These are phyloP conservation scores for Xylaria hypoxylon DNA, from an alignment of 2,329 filamentous ascomycete genomes.

Conservation along the genomic window DNA sequence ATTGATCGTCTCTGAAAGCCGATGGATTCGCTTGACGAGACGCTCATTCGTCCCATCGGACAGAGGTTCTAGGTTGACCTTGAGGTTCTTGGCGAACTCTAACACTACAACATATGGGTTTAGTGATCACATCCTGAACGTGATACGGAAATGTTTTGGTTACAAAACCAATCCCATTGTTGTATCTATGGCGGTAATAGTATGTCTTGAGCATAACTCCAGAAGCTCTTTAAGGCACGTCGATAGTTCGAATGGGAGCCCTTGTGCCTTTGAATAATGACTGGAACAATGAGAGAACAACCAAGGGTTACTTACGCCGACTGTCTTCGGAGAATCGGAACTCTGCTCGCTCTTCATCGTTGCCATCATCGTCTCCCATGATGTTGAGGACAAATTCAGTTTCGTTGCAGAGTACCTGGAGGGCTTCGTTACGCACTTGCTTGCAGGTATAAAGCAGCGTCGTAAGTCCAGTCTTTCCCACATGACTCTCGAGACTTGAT, in stretches of 20 bases:
- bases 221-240: not conserved
- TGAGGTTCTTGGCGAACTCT: conserved; percentile 28
- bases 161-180: not conserved
- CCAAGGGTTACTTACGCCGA: conserved; percentile 4
- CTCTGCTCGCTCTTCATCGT: conserved; percentile 28
- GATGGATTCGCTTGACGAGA: conserved; percentile 29
- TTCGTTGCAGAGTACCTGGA: conserved; percentile 26
- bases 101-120: conserved; percentile 3
- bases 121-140: not conserved
- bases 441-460: conserved; percentile 32
- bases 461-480: conserved; percentile 32
- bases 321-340: conserved; percentile 24
- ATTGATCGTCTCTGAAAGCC: conserved; percentile 17
- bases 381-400: conserved; percentile 34
- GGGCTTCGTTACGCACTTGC: conserved; percentile 31
- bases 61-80: conserved; percentile 29
- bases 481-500: conserved; percentile 27
- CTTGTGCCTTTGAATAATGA: not conserved
- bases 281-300: not conserved
- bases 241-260: not conserved
- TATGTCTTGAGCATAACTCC: not conserved
- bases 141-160: not conserved
- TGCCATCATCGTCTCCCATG: conserved; percentile 26
- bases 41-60: conserved; percentile 24
- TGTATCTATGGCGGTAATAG: too few relatives aligned